Evolutionary conservation across 2,329 filamentous ascomycete genomes (phyloP).

Genomic region (Penicillium sp.): DNA sequence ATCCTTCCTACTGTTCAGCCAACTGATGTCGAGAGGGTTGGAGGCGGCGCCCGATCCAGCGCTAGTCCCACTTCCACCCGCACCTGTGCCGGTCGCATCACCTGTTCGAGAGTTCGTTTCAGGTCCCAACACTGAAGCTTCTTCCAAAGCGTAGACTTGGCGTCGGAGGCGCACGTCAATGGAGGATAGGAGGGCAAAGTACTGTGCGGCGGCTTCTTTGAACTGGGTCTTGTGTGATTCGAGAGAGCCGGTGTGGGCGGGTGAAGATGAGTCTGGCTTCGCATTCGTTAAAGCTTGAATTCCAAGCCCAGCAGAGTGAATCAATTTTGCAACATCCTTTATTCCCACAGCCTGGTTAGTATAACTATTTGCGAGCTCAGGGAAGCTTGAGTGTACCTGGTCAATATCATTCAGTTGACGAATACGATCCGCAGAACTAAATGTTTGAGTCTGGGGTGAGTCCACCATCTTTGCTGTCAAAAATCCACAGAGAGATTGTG

Average conservation of each 20-base stretch:
- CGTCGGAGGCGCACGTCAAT: slow-evolving; percentile 73
- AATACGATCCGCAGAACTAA: slow-evolving; percentile 75
- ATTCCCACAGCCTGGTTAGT: neutral
- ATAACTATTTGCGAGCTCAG: neutral
- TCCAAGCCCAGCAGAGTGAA: slow-evolving; percentile 61
- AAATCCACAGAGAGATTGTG: neutral
- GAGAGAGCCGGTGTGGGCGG: slow-evolving; percentile 40
- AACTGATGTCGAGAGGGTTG: slow-evolving; percentile 76
- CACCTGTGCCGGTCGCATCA: slow-evolving; percentile 32
- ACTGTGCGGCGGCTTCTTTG: slow-evolving; percentile 57
- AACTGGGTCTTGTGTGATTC: slow-evolving; percentile 61
- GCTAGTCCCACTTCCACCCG: slow-evolving; percentile 20
- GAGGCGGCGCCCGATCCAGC: slow-evolving; percentile 34
- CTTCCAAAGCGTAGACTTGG: slow-evolving; percentile 76
- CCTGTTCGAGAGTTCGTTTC: slow-evolving; percentile 37
- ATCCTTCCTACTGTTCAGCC: slow-evolving; percentile 82
- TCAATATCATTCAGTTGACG: slow-evolving; percentile 78
- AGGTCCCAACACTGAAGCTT: slow-evolving; percentile 68
- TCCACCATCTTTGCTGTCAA: slow-evolving; percentile 6
- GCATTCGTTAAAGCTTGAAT: slow-evolving; percentile 62
- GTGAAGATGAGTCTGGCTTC: slow-evolving; percentile 31
- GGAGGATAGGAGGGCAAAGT: slow-evolving; percentile 70
- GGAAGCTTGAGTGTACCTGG: slow-evolving; percentile 47
- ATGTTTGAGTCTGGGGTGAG: slow-evolving; percentile 39
- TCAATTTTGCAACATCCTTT: slow-evolving; percentile 54